Evolutionary conservation across 495 filamentous ascomycete genomes (phyloP).

Genomic region (Chaetomium tenue): DNA sequence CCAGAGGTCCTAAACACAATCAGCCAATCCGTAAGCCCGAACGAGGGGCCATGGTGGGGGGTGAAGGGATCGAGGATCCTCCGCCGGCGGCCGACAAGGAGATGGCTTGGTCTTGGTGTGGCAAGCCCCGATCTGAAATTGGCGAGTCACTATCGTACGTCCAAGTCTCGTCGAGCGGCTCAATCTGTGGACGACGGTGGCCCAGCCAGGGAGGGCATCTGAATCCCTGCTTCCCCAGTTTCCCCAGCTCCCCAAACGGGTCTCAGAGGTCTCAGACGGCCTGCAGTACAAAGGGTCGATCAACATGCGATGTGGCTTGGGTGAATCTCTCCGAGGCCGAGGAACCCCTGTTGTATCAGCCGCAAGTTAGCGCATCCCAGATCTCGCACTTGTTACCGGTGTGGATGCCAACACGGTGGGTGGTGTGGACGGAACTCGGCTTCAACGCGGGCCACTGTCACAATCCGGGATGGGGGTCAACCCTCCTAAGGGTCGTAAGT

Average conservation of each 20-base stretch:
- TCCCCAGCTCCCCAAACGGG: not conserved
- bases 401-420: constrained; percentile 3
- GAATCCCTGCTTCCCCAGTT: not conserved
- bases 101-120: not conserved
- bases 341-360: not conserved
- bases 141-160: not conserved
- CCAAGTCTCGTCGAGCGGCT: not conserved
- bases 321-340: not conserved
- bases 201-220: not conserved
- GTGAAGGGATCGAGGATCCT: constrained; percentile 6
- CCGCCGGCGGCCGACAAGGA: no score
- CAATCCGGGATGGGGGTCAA: no score
- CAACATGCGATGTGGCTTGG: constrained; percentile 4
- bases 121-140: not conserved
- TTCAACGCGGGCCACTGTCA: no score
- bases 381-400: not conserved
- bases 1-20: not conserved
- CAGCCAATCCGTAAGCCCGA: not conserved
- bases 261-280: constrained; percentile 2
- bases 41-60: not conserved
- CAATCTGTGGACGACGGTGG: not conserved
- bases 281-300: constrained; percentile 9
- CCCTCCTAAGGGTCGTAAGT: no score
- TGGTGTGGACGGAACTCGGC: not conserved
- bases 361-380: constrained; percentile 7